Evolutionary conservation across 768 basidiomycete genomes (phyloP), one percentile per base, ranked within the genome.

Genomic region (Auriscalpium vulgare): DNA sequence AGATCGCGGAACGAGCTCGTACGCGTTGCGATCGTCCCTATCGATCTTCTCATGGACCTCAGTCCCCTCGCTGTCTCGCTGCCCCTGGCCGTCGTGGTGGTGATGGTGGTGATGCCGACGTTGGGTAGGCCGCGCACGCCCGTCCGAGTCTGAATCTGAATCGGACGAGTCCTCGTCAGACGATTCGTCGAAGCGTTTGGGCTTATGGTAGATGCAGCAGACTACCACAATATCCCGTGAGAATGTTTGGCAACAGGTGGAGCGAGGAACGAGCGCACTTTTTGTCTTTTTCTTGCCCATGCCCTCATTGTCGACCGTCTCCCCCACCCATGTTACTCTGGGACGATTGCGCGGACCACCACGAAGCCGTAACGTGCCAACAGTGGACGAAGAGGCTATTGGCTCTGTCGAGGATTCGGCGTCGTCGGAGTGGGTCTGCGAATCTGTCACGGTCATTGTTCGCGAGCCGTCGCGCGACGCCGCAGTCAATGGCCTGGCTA

Each of bases 121-220:
- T 1, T 51, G 36, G 16, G 50, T 55, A 19, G 53, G 57, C 36
- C 54, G 44, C n/a, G 51, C 51, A 46, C 54, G 47, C n/a, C n/a
- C 50, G 9, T 63, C 63, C 34, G 67, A 65, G n/a, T 68, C 69
- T 0, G 69, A 64, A 38, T 69, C 75, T 0, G 71, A 70, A 50
- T 78, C 78, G 0, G 80, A 81, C 5, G 77, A 77, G 46, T 79
- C 77, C 44, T 80, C 79, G 37, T 83, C 83, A 0, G 85, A 89
- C 0, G 91, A 92, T 65, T 93, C 91, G 70, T 91, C 91, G 59
- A 91, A 93, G 50, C 66, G 72, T 55, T 80, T 78, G 1, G 87
- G 86, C 66, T 87, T 88, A 67, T 93, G 91, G 66, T 94, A 95
- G 65, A 97, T 95, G 69, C 94, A 97, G 68, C 94, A 97, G 50